phyloP scores from a whole-genome alignment of 495 filamentous ascomycete species.

The Friedmanniomyces endolithicus region DNA sequence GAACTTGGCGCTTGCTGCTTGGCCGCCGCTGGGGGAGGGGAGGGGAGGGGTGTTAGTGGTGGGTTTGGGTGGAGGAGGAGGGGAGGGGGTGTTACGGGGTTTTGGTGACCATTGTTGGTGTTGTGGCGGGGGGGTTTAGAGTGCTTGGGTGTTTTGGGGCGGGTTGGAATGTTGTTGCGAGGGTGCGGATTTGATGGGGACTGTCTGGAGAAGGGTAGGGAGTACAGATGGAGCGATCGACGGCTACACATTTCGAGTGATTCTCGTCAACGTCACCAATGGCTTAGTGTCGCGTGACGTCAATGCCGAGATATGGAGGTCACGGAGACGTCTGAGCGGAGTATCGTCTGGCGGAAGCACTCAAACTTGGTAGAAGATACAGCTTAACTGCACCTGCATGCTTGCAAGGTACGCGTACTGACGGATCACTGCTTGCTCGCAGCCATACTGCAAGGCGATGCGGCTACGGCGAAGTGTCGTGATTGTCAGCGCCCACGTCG shows the following conservation, averaged over 20 bases:
- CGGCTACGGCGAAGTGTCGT: too few relatives aligned
- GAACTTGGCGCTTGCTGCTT: conserved; percentile 13
- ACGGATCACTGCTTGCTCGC: too few relatives aligned
- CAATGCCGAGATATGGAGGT: not conserved
- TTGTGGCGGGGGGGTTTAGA: not conserved
- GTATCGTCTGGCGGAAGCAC: too few relatives aligned
- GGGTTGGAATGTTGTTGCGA: too few relatives aligned
- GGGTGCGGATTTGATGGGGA: too few relatives aligned
- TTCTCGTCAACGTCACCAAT: not conserved
- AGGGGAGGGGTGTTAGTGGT: not conserved
- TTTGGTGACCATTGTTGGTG: conserved; percentile 5
- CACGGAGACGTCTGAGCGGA: not conserved
- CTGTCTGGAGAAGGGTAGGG: too few relatives aligned
- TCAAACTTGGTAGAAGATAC: too few relatives aligned
- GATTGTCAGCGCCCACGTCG: too few relatives aligned
- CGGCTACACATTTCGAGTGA: not conserved
- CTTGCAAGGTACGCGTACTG: too few relatives aligned
- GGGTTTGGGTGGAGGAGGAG: not conserved
- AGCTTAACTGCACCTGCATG: too few relatives aligned
- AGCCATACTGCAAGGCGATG: too few relatives aligned
- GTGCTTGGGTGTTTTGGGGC: too few relatives aligned
- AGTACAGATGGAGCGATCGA: not conserved
- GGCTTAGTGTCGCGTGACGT: not conserved
- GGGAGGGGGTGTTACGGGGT: conserved; percentile 2
- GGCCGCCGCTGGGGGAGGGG: conserved; percentile 13